Percentiles rank a stretch among this genome's conserved stretches.
Evolutionary conservation across 2,329 filamentous ascomycete genomes (phyloP).

Genomic region (Colletotrichum orchidophilum): DNA sequence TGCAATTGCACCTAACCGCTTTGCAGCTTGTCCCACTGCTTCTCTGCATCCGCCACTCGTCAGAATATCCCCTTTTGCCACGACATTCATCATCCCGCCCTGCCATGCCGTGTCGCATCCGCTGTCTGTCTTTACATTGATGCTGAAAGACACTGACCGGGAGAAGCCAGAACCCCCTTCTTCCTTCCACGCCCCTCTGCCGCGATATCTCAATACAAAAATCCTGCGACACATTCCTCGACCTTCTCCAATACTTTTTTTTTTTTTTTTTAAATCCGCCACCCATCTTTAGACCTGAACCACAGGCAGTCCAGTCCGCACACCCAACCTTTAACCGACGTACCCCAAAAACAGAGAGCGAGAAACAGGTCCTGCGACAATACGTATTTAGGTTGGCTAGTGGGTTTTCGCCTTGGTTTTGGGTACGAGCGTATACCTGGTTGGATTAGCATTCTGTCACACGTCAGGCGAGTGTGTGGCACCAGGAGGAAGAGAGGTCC

Average conservation of each 20-base stretch:
- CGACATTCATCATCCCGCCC: constrained; percentile 16
- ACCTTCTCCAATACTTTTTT: constrained; percentile 9
- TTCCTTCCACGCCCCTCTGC: background rate
- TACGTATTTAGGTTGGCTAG: constrained; percentile 24
- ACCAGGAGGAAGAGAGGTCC: constrained; percentile 2
- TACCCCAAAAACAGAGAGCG: background rate
- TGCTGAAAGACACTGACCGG: constrained; percentile 3
- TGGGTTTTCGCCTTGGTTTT: constrained; percentile 22
- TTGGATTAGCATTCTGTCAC: constrained; percentile 17
- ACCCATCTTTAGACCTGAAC: background rate
- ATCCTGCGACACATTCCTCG: constrained; percentile 18
- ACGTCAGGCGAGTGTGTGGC: background rate
- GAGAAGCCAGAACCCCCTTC: constrained; percentile 1
- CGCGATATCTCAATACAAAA: background rate
- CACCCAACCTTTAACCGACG: constrained; percentile 6
- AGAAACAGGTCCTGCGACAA: constrained; percentile 23
- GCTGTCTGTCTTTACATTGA: background rate
- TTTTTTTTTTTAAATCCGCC: too few relatives aligned
- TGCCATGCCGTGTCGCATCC: constrained; percentile 24
- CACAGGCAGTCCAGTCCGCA: background rate
- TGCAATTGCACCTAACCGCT: too few relatives aligned
- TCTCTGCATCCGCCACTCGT: constrained; percentile 17
- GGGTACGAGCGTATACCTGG: constrained; percentile 22
- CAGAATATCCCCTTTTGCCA: constrained; percentile 17
- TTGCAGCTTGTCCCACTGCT: constrained; percentile 14